Conservation (phyloP, 495 filamentous ascomycete genomes). For the Acidomyces sp. region DNA sequence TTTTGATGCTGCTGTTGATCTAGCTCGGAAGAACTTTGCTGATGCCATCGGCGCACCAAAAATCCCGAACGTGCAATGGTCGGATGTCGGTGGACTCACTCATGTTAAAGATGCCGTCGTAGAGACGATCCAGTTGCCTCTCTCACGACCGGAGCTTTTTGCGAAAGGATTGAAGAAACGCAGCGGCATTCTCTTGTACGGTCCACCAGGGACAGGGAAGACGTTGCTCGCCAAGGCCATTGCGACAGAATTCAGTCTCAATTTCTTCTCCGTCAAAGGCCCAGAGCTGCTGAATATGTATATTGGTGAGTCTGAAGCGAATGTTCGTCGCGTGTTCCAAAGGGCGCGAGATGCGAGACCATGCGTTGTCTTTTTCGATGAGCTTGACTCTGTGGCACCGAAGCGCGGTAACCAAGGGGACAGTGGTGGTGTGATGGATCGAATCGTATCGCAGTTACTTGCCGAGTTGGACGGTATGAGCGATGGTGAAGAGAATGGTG, state of each 20-base stretch:
- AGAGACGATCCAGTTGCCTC: conserved; percentile 90
- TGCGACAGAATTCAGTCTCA: conserved; percentile 93
- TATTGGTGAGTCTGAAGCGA: conserved; percentile 96
- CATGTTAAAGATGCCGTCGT: conserved; percentile 92
- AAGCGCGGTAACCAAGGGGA: conserved; percentile 97
- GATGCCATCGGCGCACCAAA: conserved; percentile 95
- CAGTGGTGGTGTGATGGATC: conserved; percentile 96
- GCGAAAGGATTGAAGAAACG: conserved; percentile 98
- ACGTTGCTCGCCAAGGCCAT: conserved; percentile 95
- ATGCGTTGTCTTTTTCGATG: conserved; percentile 97
- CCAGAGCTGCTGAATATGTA: conserved; percentile 98
- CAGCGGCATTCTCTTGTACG: conserved; percentile 94
- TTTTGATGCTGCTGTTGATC: conserved; percentile 81
- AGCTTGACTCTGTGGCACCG: conserved; percentile 90
- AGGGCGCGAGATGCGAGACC: conserved; percentile 87
- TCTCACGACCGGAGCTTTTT: conserved; percentile 87
- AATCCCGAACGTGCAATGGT: conserved; percentile 94
- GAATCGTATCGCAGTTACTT: conserved; percentile 89
- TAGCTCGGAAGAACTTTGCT: conserved; percentile 91
- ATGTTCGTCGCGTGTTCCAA: conserved; percentile 92
- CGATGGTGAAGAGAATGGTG: conserved; percentile 46
- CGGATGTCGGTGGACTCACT: conserved; percentile 84
- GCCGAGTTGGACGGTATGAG: conserved; percentile 98
- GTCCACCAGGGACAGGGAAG: conserved; percentile 92
- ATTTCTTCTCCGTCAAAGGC: conserved; percentile 98